Base-by-base conservation (phyloP, 352 stramenopile species). In the Plasmopara viticola region DNA sequence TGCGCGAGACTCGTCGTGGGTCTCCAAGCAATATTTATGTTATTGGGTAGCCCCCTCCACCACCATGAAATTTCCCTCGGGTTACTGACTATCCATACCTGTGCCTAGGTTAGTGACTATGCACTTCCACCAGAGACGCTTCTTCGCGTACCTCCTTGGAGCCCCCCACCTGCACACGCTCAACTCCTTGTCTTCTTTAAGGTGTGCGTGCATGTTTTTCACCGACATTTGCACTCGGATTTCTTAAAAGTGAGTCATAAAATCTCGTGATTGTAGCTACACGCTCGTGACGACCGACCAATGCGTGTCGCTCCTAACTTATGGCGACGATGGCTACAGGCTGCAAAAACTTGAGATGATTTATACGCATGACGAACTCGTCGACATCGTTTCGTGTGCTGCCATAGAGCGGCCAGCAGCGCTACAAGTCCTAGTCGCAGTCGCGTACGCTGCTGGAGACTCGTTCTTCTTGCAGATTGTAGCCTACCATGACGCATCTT, bases 281-380 rank as follows among this genome's bases (percentile, higher is more conserved):
- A 78, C 84, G n/a, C 64, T 86, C 9, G 71, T 87, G 12, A 74
- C 75, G 39, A 90, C 79, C 5, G 79, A 90, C 44, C 73, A 73
- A 44, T 72, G 64, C 0, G 77, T 88, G 45, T 61, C 61, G 9
- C 35, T 80, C 6, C 44, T 90, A 30, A 44, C 60, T 30, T 80
- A 70, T 20, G 58, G 64, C 41, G 54, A 58, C 9, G 30, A 46
- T 30, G 51, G 66, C 18, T 87, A 87, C 44, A 49, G 28, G 25
- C 51, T 83, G 8, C 49, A 73, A 9, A 59, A 70, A 12, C 43
- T 87, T 5, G 51, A 60, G 1, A 54, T 80, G 29, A 63, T 69
- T 17, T 61, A 58, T 13, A 48, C 68, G 14, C 52, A 47, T 7
- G 31, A 51, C 14, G 62, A 53, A 0, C 51, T 59, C 15, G 65